Conservation (phyloP, 208 protist species). For the Trypanosomatidae sp. region DNA sequence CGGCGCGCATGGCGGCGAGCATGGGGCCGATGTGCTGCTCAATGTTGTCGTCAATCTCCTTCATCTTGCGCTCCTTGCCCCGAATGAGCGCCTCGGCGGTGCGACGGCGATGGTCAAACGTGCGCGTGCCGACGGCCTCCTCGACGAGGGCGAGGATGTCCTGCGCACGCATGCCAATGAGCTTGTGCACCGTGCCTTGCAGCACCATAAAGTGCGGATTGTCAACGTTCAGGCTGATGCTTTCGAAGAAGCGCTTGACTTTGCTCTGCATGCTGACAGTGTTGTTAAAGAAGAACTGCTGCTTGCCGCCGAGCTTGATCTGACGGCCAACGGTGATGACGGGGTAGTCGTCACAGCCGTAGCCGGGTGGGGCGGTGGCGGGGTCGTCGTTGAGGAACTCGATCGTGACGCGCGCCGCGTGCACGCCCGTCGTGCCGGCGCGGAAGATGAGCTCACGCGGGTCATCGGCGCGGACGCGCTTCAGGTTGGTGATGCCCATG, state of each 20-base stretch:
- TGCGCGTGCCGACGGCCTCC: slow-evolving; percentile 99
- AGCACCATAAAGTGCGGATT: slow-evolving; percentile 99
- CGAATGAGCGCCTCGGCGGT: slow-evolving; percentile 94
- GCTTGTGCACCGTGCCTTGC: slow-evolving; percentile 99
- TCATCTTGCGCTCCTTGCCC: slow-evolving; percentile 98
- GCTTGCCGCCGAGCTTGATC: slow-evolving; percentile 92
- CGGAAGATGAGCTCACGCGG: slow-evolving; percentile 99
- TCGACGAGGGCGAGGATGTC: slow-evolving; percentile 99
- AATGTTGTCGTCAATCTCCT: slow-evolving; percentile 93
- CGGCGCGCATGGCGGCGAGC: slow-evolving; percentile 74
- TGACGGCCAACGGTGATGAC: slow-evolving; percentile 97
- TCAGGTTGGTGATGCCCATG: slow-evolving; percentile 99
- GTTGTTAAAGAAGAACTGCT: slow-evolving; percentile 99
- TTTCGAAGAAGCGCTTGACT: slow-evolving; percentile 99
- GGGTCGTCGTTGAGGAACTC: slow-evolving; percentile 98
- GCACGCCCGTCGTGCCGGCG: slow-evolving; percentile 98
- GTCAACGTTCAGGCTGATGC: slow-evolving; percentile 99
- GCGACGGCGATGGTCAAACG: slow-evolving; percentile 98
- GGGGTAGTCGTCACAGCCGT: slow-evolving; percentile 91
- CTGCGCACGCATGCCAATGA: slow-evolving; percentile 99
- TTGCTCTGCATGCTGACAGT: slow-evolving; percentile 90
- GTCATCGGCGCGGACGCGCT: slow-evolving; percentile 92
- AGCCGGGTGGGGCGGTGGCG: slow-evolving; percentile 92
- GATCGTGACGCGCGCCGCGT: slow-evolving; percentile 98
- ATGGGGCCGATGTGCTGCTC: slow-evolving; percentile 76